phyloP scores from a whole-genome alignment of 192 early-diverging fungal genomes.

The Pilobolus umbonatus region DNA sequence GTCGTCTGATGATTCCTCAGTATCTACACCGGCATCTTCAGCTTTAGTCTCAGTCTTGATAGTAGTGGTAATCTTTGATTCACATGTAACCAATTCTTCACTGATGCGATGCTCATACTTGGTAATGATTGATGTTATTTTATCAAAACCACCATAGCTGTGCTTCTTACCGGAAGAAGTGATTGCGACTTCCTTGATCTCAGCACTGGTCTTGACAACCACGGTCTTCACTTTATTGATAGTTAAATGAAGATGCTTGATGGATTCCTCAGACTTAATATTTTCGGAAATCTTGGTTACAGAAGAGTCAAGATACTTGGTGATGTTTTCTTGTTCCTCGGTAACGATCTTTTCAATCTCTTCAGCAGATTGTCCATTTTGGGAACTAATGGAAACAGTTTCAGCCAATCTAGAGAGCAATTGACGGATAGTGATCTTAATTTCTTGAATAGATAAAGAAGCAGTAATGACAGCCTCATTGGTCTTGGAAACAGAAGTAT shows the following conservation, averaged over 20 bases:
- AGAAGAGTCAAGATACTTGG: conserved; percentile 8
- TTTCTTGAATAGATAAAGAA: conserved; percentile 11
- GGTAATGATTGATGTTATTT: conserved; percentile 13
- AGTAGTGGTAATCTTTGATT: conserved; percentile 5
- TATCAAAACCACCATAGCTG: conserved; percentile 11
- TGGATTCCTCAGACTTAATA: not conserved
- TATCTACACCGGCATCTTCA: not conserved
- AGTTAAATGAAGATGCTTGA: not conserved
- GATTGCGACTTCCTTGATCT: conserved; percentile 10
- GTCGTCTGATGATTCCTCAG: not conserved
- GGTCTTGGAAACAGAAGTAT: not conserved
- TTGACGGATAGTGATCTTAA: conserved; percentile 10
- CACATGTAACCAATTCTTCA: conserved; percentile 6
- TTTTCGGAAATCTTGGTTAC: conserved; percentile 8
- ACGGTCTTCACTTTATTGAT: conserved; percentile 7
- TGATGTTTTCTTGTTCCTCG: conserved; percentile 3
- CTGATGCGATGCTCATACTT: conserved; percentile 9
- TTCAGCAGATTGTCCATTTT: not conserved
- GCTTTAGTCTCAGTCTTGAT: not conserved
- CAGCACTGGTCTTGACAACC: conserved; percentile 2
- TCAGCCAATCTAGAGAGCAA: conserved; percentile 14
- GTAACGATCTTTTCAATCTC: conserved; percentile 9
- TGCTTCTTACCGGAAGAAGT: not conserved
- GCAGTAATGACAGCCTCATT: not conserved
- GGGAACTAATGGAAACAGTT: conserved; percentile 7